Evolutionary conservation across 371 early-diverging fungal species (phyloP).

Genomic region (Haplosporangium sp.): DNA sequence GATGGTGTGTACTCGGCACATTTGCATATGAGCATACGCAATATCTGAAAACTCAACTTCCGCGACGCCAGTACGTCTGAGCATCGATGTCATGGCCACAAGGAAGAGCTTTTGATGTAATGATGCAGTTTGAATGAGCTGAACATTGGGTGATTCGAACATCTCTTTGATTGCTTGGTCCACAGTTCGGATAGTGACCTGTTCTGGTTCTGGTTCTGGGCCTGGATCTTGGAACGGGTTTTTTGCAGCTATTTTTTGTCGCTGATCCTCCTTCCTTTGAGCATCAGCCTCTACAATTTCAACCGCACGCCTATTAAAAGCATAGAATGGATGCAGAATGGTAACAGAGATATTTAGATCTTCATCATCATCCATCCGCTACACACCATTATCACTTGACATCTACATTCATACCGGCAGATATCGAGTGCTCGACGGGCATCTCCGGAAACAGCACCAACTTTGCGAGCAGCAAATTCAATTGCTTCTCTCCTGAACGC

Average conservation of each 20-base stretch:
- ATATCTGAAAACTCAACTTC: constrained; percentile 81
- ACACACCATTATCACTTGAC: not conserved
- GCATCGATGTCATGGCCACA: constrained; percentile 71
- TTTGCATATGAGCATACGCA: constrained; percentile 67
- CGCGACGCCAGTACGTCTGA: constrained; percentile 76
- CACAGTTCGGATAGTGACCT: constrained; percentile 82
- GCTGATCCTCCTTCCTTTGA: constrained; percentile 23
- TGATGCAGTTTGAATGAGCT: constrained; percentile 77
- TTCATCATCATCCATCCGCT: not conserved
- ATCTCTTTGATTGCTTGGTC: constrained; percentile 87
- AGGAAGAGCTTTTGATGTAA: constrained; percentile 89
- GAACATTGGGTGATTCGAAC: constrained; percentile 80
- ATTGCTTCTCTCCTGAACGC: constrained; percentile 88
- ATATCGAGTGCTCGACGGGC: constrained; percentile 97
- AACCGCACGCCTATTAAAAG: constrained; percentile 72
- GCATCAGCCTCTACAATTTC: constrained; percentile 77
- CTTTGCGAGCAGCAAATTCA: constrained; percentile 94
- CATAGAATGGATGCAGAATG: not conserved
- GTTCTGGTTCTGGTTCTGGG: constrained; percentile 27
- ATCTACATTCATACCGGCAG: constrained; percentile 65
- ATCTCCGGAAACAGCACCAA: constrained; percentile 97
- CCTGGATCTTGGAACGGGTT: constrained; percentile 16
- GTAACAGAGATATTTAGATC: not conserved
- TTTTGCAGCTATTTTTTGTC: constrained; percentile 14
- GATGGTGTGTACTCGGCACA: constrained; percentile 75